phyloP scores from a whole-genome alignment of 2,329 filamentous ascomycete genomes.

The Trichoderma sp. region DNA sequence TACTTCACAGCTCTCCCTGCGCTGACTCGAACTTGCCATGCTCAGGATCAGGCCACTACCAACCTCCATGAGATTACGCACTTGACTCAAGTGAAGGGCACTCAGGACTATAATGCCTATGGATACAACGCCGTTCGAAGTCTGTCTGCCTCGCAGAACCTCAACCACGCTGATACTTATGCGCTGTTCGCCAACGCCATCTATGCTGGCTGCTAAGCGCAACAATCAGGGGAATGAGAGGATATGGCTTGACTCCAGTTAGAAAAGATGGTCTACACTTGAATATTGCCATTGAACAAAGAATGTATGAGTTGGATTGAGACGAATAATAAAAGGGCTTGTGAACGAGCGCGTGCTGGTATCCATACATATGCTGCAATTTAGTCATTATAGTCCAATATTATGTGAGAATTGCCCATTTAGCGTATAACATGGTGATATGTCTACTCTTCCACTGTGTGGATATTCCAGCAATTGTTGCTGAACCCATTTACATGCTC shows the following conservation, averaged over 20 bases:
- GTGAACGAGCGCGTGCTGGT: background rate
- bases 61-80: constrained; percentile 65
- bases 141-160: constrained; percentile 47
- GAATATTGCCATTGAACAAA: background rate
- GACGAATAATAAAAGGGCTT: background rate
- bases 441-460: background rate
- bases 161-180: constrained; percentile 64
- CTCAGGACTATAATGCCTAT: constrained; percentile 58
- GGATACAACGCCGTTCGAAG: constrained; percentile 48
- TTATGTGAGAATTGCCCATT: background rate
- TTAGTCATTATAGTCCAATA: background rate
- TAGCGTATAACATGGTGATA: background rate
- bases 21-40: constrained; percentile 52
- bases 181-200: constrained; percentile 39
- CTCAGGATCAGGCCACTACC: constrained; percentile 63
- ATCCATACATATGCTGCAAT: background rate
- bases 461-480: background rate
- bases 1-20: constrained; percentile 55
- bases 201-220: constrained; percentile 38
- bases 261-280: background rate
- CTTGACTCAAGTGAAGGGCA: constrained; percentile 54
- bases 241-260: background rate
- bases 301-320: background rate
- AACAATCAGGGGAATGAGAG: background rate
- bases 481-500: background rate